phyloP scores from a whole-genome alignment of 2,329 filamentous ascomycete species.

The Fusarium stilboides region DNA sequence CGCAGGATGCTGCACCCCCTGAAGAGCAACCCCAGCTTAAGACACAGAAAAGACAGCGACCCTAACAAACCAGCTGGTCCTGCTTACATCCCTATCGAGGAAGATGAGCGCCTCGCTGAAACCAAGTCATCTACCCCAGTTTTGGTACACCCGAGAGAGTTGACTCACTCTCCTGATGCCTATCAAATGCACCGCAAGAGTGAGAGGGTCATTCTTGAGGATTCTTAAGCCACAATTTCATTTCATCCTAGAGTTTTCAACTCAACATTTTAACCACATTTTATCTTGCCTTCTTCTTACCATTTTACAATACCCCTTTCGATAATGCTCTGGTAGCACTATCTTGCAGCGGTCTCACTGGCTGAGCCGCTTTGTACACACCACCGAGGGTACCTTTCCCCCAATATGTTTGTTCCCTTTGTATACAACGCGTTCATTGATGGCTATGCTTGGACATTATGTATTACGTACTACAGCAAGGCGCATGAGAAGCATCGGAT shows the following conservation, averaged over 20 bases:
- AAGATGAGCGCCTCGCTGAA: constrained; percentile 53
- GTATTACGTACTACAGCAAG: constrained; percentile 43
- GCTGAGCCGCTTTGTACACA: constrained; percentile 26
- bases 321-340: constrained; percentile 36
- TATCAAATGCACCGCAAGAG: constrained; percentile 68
- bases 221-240: constrained; percentile 26
- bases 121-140: constrained; percentile 63
- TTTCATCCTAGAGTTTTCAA: background rate
- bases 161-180: constrained; percentile 51
- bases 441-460: constrained; percentile 40
- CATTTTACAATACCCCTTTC: constrained; percentile 25
- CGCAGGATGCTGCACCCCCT: constrained; percentile 71
- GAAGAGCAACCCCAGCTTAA: constrained; percentile 54
- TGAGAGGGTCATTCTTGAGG: constrained; percentile 64
- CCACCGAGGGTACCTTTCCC: constrained; percentile 25
- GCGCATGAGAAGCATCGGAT: constrained; percentile 41
- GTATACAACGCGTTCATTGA: constrained; percentile 36
- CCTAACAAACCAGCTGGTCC: constrained; percentile 18
- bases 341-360: constrained; percentile 31
- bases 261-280: constrained; percentile 1
- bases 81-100: constrained; percentile 43
- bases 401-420: constrained; percentile 32
- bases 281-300: constrained; percentile 9
- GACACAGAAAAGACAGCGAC: constrained; percentile 38
- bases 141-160: constrained; percentile 58